Base-by-base conservation (phyloP, 2,329 filamentous ascomycete genomes). In the Thielaviopsis punctulata region DNA sequence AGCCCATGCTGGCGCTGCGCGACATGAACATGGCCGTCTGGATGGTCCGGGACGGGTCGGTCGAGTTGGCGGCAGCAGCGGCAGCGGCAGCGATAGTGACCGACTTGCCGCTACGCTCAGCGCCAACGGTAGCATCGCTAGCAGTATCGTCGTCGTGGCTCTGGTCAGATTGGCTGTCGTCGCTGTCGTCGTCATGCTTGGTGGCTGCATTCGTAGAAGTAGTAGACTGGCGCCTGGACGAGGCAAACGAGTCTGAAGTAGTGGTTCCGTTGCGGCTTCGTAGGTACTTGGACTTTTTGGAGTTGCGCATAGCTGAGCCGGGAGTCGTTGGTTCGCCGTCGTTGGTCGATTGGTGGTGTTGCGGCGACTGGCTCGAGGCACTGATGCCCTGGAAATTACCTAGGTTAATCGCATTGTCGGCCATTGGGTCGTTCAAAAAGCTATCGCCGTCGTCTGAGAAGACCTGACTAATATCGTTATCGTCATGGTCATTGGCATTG, bases 1-100 rank as follows among this genome's bases (percentile, higher is more conserved):
- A 95, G 21, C 88, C 88, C 55, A 95, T 75, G 66, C 89, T 95
- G 56, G 89, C 82, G 10, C 88, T 71, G 36, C 73, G 71, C 23
- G 72, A 69, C 58, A 71, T 65, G 8, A 70, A 74, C 55, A 68
- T 61, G 1, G 53, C 47, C 15, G 50, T 55, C 24, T 51, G 51
- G 30, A 55, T 55, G 9, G 50, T 71, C 69, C 1, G 86, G 79
- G 4, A 78, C 70, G 12, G 86, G 84, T 23, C 87, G 86, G 18
- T 86, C 87, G 2, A 86, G 85, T 60, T 93, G 86, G 33, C 93
- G 69, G 22, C 86, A 84, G 65, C 83, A 15, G 50, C 49, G n/a
- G 53, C 53, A 9, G 53, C 50, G 4, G 53, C 53, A 18, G 53
- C 50, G 21, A 55, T 19, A 6, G 53, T 48, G 3, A 48, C 53